phyloP scores from a whole-genome alignment of 1,284 basidiomycete species.

The Apiotrichum akiyoshidainum region DNA sequence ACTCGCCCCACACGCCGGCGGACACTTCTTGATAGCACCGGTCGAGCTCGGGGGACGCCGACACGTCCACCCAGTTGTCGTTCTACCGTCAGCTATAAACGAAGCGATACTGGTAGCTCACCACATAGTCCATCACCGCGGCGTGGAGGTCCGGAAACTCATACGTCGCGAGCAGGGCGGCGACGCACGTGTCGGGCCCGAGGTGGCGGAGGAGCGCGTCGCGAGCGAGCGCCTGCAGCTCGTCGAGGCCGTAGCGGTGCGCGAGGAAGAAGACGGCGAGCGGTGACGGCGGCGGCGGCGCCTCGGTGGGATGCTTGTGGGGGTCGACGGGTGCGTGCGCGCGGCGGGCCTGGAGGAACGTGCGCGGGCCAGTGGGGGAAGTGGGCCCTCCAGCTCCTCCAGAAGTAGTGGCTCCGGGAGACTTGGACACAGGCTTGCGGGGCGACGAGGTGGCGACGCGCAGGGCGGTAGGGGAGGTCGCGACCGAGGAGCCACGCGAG shows the following conservation, averaged over 20 bases:
- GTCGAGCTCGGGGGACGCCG: constrained; percentile 31
- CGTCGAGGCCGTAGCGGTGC: constrained; percentile 70
- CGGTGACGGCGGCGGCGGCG: constrained; percentile 56
- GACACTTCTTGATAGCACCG: constrained; percentile 44
- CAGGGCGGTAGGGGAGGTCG: not conserved
- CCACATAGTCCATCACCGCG: constrained; percentile 39
- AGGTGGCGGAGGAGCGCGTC: constrained; percentile 72
- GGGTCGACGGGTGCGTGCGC: constrained; percentile 58
- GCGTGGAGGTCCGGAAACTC: constrained; percentile 38
- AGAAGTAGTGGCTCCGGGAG: too few species aligned
- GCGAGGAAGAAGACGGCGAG: constrained; percentile 75
- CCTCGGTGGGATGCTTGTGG: constrained; percentile 64
- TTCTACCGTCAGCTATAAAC: constrained; percentile 26
- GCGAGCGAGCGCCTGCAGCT: constrained; percentile 63
- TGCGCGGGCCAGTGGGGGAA: constrained; percentile 15
- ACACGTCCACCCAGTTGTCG: constrained; percentile 35
- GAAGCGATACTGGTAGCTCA: too few species aligned
- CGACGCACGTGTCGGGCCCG: constrained; percentile 67
- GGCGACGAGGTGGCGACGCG: not conserved
- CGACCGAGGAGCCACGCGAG: not conserved
- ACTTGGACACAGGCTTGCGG: constrained; percentile 3
- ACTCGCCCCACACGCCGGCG: constrained; percentile 42
- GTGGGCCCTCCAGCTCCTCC: not conserved
- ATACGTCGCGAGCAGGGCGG: constrained; percentile 55
- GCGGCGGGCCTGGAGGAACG: constrained; percentile 22